A percentile compares a stretch with the other conserved stretches of the same genome.
These are phyloP conservation scores for Eustoma russellianum DNA, from an alignment of 257 asterid species.

Conservation along the genomic window DNA sequence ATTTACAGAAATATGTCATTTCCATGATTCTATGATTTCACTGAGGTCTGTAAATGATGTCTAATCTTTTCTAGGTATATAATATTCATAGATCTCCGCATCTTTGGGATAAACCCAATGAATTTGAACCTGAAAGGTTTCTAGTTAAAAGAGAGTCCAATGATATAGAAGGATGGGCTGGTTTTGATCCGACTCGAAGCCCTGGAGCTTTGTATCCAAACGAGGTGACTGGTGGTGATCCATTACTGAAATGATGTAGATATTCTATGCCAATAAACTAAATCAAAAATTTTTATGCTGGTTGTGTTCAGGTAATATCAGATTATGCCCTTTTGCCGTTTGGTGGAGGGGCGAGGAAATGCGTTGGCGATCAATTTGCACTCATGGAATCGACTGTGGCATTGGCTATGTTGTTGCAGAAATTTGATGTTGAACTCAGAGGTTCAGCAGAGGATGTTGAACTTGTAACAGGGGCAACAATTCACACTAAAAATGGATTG, in stretches of 20 bases:
- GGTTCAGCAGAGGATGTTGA: constrained; percentile 70
- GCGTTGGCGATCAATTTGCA: constrained; percentile 97
- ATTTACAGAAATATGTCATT: background rate
- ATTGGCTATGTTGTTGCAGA: constrained; percentile 61
- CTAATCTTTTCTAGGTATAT: constrained; percentile 44
- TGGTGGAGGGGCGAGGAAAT: constrained; percentile 95
- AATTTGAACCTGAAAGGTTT: constrained; percentile 93
- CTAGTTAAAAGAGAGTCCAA: constrained; percentile 37
- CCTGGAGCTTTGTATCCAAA: constrained; percentile 95
- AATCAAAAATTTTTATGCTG: background rate
- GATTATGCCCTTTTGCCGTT: constrained; percentile 96
- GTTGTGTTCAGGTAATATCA: constrained; percentile 44
- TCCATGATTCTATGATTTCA: background rate
- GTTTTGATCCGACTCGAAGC: constrained; percentile 90
- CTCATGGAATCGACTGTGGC: constrained; percentile 96
- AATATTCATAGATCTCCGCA: constrained; percentile 96
- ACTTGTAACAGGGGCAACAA: constrained; percentile 90
- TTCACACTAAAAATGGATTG: constrained; percentile 81
- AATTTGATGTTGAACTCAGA: constrained; percentile 47
- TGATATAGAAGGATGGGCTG: constrained; percentile 85
- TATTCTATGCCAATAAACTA: background rate
- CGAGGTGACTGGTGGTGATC: constrained; percentile 44
- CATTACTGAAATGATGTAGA: background rate
- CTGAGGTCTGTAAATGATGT: background rate
- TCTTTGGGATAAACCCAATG: constrained; percentile 79